Evolutionary conservation across 495 filamentous ascomycete species (phyloP).

Genomic region (Lepidopterella palustris): DNA sequence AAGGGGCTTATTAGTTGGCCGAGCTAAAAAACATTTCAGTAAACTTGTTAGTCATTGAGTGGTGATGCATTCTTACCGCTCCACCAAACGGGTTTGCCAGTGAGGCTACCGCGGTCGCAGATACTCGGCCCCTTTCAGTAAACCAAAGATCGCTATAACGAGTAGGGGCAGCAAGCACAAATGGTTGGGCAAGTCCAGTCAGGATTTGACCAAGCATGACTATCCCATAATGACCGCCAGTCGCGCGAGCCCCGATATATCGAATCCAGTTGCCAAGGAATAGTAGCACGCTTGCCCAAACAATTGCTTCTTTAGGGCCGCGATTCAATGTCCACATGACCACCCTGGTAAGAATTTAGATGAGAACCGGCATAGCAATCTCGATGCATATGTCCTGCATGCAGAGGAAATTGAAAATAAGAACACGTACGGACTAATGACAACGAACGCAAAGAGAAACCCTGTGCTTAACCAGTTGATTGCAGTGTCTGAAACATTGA

Average conservation of each 20-base stretch:
- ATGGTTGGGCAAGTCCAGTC: conserved; percentile 82
- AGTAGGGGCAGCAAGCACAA: conserved; percentile 83
- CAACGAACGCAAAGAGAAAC: conserved; percentile 78
- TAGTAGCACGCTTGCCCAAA: conserved; percentile 62
- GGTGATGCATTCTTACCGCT: too few relatives aligned
- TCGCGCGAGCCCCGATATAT: conserved; percentile 66
- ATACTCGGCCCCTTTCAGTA: conserved; percentile 71
- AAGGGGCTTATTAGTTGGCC: conserved; percentile 80
- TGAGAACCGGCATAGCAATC: background rate
- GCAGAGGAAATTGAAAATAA: background rate
- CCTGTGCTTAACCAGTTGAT: conserved; percentile 91
- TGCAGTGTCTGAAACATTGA: conserved; percentile 61
- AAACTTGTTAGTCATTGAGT: too few relatives aligned
- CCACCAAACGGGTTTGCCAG: conserved; percentile 85
- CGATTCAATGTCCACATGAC: conserved; percentile 73
- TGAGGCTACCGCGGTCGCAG: conserved; percentile 78
- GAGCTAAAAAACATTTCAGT: conserved; percentile 35
- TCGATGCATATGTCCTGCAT: background rate
- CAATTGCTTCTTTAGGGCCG: conserved; percentile 71
- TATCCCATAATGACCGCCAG: conserved; percentile 59
- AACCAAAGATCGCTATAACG: conserved; percentile 95
- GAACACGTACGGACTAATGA: conserved; percentile 57
- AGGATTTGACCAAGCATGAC: conserved; percentile 95
- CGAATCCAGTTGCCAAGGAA: conserved; percentile 89
- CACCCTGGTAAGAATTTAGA: conserved; percentile 35